Evolutionary conservation across 73 alveolate genomes (phyloP), one percentile per base, ranked within the genome.

Genomic region (Symbiodinium natans): DNA sequence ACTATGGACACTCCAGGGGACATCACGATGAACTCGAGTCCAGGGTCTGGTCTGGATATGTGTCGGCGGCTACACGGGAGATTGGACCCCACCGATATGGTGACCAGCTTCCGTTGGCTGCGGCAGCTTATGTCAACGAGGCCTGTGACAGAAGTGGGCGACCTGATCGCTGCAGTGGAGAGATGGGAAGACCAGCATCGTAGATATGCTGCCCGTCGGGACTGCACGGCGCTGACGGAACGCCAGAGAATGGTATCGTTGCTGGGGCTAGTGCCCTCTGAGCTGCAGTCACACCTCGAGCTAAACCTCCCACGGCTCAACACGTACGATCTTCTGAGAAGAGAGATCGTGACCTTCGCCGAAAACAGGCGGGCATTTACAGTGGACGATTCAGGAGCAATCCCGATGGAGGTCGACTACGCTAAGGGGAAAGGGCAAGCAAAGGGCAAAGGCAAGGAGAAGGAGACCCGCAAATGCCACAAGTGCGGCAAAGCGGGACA

Each of bases 301-400:
- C 41, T 82, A 23, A 82, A 82, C 73, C 43, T 82, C 38, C 31
- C 73, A 39, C 90, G 90, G 39, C 71, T 82, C 73, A 82, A 34
- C 7, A 23, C 90, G 73, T 82, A 82, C 31, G 90, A 82, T 27
- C 71, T 52, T 11, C 43, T 82, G 41, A 40, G 90, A 5, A 39
- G 90, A 41, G 90, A 82, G 71, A 82, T 82, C 42, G 90, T 41
- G 90, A 41, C 71, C 73, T 82, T 40, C 23, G 73, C 90, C 48
- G 90, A 82, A 39, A 82, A 34, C 71, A 40, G 73, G 17, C 90
- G 73, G 23, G 90, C 90, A 23, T 52, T 82, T 41, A 80, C 87
- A 31, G 46, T 33, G 34, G 5, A 52, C 15, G 87, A 80, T 17
- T n/a, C 85, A 13, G 87, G 87, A 36, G 87, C 87, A 1, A 38